Evolutionary conservation across 106 monocot genomes (phyloP).

Genomic region (Platanthera zijinensis): DNA sequence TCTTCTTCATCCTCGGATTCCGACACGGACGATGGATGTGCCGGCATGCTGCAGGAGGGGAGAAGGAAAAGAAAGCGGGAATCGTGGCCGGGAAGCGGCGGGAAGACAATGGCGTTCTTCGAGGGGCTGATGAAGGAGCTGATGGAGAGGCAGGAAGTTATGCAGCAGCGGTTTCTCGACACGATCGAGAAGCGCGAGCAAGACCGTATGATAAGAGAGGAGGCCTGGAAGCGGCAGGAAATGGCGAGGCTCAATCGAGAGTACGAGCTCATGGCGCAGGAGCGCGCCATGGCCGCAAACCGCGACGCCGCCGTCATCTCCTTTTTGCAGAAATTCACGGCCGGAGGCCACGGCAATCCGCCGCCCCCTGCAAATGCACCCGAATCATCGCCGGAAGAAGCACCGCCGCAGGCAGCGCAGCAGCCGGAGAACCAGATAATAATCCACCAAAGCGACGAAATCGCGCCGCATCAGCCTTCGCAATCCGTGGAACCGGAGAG

Average conservation of each 20-base stretch:
- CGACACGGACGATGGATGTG: conserved; percentile 31
- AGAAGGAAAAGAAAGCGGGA: conserved; percentile 11
- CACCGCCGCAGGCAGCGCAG: background rate
- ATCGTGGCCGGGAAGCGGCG: background rate
- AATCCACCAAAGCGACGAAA: background rate
- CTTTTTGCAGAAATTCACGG: conserved; percentile 54
- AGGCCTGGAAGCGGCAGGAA: conserved; percentile 81
- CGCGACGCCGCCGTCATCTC: conserved; percentile 57
- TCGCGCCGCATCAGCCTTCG: background rate
- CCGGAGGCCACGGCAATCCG: conserved; percentile 13
- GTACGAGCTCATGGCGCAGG: conserved; percentile 55
- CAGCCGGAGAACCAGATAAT: conserved; percentile 4
- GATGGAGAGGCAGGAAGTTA: conserved; percentile 73
- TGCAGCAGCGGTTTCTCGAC: conserved; percentile 79
- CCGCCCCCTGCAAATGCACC: conserved; percentile 8
- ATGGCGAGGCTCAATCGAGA: conserved; percentile 55
- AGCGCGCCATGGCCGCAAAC: conserved; percentile 51
- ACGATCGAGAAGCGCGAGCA: conserved; percentile 77
- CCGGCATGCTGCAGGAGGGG: background rate
- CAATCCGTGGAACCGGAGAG: background rate
- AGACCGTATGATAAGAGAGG: conserved; percentile 66
- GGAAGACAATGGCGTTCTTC: conserved; percentile 64
- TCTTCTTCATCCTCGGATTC: conserved; percentile 28
- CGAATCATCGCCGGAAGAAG: background rate
- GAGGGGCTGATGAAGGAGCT: conserved; percentile 68